Evolutionary conservation across 176 grass and related monocot genomes (phyloP), one percentile per base, ranked within the genome.

Genomic region (Aechmea fasciata): DNA sequence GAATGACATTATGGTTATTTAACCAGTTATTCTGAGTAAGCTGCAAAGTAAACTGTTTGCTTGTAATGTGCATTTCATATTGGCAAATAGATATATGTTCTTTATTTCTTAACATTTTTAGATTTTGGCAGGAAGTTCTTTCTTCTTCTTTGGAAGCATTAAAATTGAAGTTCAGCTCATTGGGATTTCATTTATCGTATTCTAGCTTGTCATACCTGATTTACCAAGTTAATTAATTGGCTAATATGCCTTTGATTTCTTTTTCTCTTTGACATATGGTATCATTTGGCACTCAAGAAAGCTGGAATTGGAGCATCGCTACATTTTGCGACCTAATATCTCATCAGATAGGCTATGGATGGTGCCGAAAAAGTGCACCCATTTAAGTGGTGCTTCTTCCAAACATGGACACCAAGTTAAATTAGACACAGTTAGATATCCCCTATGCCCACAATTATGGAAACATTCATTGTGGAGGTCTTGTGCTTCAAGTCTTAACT

Each of bases 401-500:
- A 85, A 73, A 50, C 80, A 69, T 62, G 68, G 59, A 64, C 66
- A 20, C 20, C 2, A 26, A 8, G 53, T 2, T 69, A 80, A 75
- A 22, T 74, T 76, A 3, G 59, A 67, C 61, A 66, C 28, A 33
- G 57, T 48, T 14, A 72, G 29, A 48, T 66, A 69, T 63, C 83
- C 81, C 3, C 3, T 72, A 49, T 57, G 76, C 12, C 78, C 79
- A 52, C 22, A 64, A 25, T 63, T 59, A 68, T 57, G 52, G 29
- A 86, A 63, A 48, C 74, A 17, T 68, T 78, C 76, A 65, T 14
- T 23, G 59, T 80, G 83, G 81, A 91, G 70, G 65, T 78, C 33
- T 24, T 83, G 78, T 61, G 67, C 83, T 48, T 70, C 78, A 65
- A 85, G 81, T 74, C 51, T 96, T 49, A 81, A 81, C 69, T 80